phyloP scores from a whole-genome alignment of 2,329 filamentous ascomycete species.

The Metarhizium anisopliae region DNA sequence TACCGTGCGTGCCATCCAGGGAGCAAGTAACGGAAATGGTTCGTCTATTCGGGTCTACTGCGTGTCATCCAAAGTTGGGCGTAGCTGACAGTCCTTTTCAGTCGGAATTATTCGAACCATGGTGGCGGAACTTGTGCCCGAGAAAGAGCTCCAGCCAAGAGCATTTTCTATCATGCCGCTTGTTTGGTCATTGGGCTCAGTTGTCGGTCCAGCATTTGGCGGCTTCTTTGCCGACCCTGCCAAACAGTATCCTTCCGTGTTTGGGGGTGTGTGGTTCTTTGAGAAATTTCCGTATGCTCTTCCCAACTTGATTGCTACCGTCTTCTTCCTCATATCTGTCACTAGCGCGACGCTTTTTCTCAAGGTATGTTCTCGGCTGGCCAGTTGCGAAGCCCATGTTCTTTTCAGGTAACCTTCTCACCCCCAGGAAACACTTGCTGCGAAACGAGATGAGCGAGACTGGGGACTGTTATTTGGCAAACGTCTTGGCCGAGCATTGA shows the following conservation, averaged over 20 bases:
- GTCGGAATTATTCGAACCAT: conserved; percentile 89
- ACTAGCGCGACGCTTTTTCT: conserved; percentile 69
- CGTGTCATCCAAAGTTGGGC: neutral
- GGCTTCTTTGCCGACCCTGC: conserved; percentile 78
- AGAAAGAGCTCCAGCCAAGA: conserved; percentile 74
- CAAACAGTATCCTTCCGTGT: conserved; percentile 61
- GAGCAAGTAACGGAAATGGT: conserved; percentile 80
- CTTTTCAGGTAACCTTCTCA: neutral
- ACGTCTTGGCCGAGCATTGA: conserved; percentile 41
- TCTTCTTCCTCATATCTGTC: conserved; percentile 72
- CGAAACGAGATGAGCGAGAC: conserved; percentile 59
- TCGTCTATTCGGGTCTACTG: conserved; percentile 16
- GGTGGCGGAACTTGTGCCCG: conserved; percentile 86
- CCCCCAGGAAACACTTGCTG: conserved; percentile 67
- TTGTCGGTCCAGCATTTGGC: conserved; percentile 82
- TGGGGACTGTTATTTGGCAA: conserved; percentile 68
- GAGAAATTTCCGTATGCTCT: conserved; percentile 72
- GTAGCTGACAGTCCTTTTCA: conserved; percentile 16
- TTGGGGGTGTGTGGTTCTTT: conserved; percentile 59
- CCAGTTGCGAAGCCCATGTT: neutral
- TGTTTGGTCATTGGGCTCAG: conserved; percentile 76
- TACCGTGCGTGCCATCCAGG: conserved; percentile 64
- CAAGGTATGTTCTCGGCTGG: conserved; percentile 32
- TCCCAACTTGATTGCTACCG: conserved; percentile 70
- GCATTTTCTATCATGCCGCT: conserved; percentile 93